A percentile compares a stretch with the other conserved stretches of the same genome.
These are phyloP conservation scores for Aspergillus sergii DNA, from an alignment of 2,329 filamentous ascomycete genomes.

Conservation along the genomic window DNA sequence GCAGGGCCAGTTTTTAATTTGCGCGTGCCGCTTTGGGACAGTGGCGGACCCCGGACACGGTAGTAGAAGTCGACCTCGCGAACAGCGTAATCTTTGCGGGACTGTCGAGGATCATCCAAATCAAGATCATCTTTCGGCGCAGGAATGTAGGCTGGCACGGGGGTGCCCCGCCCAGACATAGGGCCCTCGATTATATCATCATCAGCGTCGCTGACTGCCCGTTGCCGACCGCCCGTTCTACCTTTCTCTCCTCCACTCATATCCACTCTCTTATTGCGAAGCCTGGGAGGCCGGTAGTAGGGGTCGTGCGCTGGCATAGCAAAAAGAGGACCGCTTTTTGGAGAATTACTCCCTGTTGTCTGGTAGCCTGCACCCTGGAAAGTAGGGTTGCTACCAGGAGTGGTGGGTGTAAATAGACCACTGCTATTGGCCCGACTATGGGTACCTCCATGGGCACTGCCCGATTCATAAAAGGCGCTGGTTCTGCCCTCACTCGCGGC, in stretches of 20 bases:
- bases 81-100: slow-evolving; percentile 84
- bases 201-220: slow-evolving; percentile 38
- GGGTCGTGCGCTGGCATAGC: slow-evolving; percentile 65
- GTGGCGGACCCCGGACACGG: slow-evolving; percentile 81
- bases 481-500: slow-evolving; percentile 47
- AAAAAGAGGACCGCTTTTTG: slow-evolving; percentile 46
- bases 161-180: slow-evolving; percentile 50
- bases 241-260: slow-evolving; percentile 48
- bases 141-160: slow-evolving; percentile 57
- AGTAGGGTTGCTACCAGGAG: slow-evolving; percentile 59
- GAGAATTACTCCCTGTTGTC: slow-evolving; percentile 47
- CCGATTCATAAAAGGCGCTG: slow-evolving; percentile 59
- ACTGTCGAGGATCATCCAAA: slow-evolving; percentile 49
- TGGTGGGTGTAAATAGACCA: slow-evolving; percentile 69
- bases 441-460: slow-evolving; percentile 48
- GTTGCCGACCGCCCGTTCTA: slow-evolving; percentile 43
- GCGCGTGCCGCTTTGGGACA: slow-evolving; percentile 78
- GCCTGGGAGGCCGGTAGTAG: slow-evolving; percentile 84
- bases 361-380: slow-evolving; percentile 66
- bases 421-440: slow-evolving; percentile 61
- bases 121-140: slow-evolving; percentile 58
- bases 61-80: slow-evolving; percentile 98
- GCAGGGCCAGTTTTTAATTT: slow-evolving; percentile 91
- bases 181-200: slow-evolving; percentile 41
- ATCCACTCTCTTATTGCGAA: slow-evolving; percentile 67